These are phyloP conservation scores for Debaryomyces fabryi DNA, from an alignment of 1,139 yeast species.

Conservation along the genomic window DNA sequence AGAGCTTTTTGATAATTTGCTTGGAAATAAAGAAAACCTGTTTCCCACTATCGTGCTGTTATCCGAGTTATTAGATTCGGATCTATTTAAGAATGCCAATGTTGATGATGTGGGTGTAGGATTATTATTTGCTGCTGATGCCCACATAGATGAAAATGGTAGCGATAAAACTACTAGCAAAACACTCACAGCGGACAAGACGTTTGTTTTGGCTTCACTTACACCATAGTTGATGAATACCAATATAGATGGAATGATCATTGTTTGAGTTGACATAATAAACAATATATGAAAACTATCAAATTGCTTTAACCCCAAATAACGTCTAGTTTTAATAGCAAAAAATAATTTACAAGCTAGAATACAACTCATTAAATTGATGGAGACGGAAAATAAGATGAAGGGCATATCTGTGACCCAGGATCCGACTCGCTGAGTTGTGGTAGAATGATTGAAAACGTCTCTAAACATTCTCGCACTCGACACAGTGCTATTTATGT, in stretches of 20 bases:
- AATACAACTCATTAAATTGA: slow-evolving; percentile 61
- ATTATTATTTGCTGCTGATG: slow-evolving; percentile 57
- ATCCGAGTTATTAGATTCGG: slow-evolving; percentile 13
- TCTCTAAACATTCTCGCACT: slow-evolving; percentile 18
- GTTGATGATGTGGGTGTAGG: slow-evolving; percentile 20
- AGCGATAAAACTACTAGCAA: slow-evolving; percentile 58
- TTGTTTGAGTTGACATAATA: slow-evolving; percentile 81
- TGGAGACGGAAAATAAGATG: slow-evolving; percentile 69
- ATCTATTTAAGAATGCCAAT: slow-evolving; percentile 9
- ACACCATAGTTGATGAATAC: slow-evolving; percentile 53
- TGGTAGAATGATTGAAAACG: slow-evolving; percentile 12
- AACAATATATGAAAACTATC: slow-evolving; percentile 78
- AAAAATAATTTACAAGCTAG: slow-evolving; percentile 61
- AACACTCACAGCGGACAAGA: slow-evolving; percentile 27
- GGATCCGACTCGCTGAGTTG: slow-evolving; percentile 13
- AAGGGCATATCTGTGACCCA: slow-evolving; percentile 53
- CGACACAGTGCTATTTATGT: slow-evolving; percentile 40
- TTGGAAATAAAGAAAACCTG: slow-evolving; percentile 23
- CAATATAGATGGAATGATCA: slow-evolving; percentile 74
- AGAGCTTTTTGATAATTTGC: slow-evolving; percentile 18
- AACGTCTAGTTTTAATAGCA: slow-evolving; percentile 73
- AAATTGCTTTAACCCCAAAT: slow-evolving; percentile 78
- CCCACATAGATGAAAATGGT: slow-evolving; percentile 90
- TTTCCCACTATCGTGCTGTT: slow-evolving; percentile 17
- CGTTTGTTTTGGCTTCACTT: slow-evolving; percentile 16